Percentiles rank a stretch among this genome's conserved stretches.
These are phyloP conservation scores for Diaporthe caulivora DNA, from an alignment of 2,329 filamentous ascomycete species.

Conservation along the genomic window DNA sequence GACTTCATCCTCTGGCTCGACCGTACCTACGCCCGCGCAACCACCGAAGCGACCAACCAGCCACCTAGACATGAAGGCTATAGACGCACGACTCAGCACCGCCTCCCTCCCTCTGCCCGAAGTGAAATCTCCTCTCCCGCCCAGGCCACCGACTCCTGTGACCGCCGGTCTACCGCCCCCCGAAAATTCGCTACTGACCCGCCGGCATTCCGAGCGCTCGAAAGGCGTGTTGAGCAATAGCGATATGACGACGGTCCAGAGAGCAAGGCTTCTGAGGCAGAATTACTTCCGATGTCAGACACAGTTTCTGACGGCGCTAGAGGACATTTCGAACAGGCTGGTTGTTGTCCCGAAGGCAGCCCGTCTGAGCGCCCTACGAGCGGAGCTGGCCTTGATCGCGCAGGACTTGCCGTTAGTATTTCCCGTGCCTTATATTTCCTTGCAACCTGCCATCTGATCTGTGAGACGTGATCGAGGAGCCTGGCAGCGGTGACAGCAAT, in stretches of 20 bases:
- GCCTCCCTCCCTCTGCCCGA: slow-evolving; percentile 76
- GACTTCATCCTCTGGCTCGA: slow-evolving; percentile 42
- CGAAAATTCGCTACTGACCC: slow-evolving; percentile 57
- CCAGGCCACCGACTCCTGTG: slow-evolving; percentile 69
- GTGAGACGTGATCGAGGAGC: slow-evolving; percentile 6
- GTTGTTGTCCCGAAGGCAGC: slow-evolving; percentile 86
- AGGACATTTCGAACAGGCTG: slow-evolving; percentile 87
- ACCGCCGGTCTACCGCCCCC: slow-evolving; percentile 65
- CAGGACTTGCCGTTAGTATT: slow-evolving; percentile 74
- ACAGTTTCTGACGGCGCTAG: slow-evolving; percentile 82
- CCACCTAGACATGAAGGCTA: slow-evolving; percentile 63
- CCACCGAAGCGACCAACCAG: slow-evolving; percentile 56
- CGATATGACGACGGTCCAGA: slow-evolving; percentile 75
- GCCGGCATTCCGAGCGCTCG: slow-evolving; percentile 72
- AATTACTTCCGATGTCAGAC: slow-evolving; percentile 88
- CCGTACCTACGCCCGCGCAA: slow-evolving; percentile 50
- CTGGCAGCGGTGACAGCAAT: background rate
- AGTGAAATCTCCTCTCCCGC: slow-evolving; percentile 63
- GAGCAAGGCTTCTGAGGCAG: slow-evolving; percentile 78
- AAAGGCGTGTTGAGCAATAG: slow-evolving; percentile 69
- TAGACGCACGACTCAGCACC: slow-evolving; percentile 75
- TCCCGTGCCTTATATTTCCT: background rate
- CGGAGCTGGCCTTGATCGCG: slow-evolving; percentile 83
- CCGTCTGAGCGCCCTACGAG: slow-evolving; percentile 82
- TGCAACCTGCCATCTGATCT: background rate